Evolutionary conservation across 2,329 filamentous ascomycete genomes (phyloP), one percentile per base, ranked within the genome.

Genomic region (Sphaerulina vaccinii): DNA sequence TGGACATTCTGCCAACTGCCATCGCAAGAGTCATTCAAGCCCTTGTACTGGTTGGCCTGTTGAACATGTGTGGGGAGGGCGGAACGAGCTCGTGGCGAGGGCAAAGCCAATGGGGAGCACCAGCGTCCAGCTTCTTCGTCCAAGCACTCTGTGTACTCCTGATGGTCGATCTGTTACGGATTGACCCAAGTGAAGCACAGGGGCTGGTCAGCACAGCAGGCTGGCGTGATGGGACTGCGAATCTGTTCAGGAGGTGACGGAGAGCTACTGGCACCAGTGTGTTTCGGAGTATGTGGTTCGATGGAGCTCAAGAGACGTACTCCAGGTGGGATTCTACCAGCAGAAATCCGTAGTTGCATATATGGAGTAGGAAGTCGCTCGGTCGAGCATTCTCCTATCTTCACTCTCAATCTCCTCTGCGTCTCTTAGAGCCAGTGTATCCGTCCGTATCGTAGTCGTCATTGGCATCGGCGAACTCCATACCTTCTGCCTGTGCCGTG

Each of bases 401-500:
- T 32, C 27, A 32, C 27, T 32, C 9, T 60, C 58, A 60, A 33
- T 60, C 56, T 5, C 49, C 53, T 37, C 62, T 46, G 33, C 62
- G 44, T 36, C 62, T 43, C 45, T 64, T 65, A 32, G 55, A 54
- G 19, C 60, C 58, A 33, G 51, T 36, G 22, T 61, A 47, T 1
- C 60, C 62, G 18, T 61, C 63, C 15, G 27, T 57, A 40, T 57
- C 59, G 19, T 45, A 49, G 15, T 59, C 61, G 35, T 52, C 57
- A 24, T 54, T 52, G 5, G 54, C 61, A 27, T 64, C 62, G 18
- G 55, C 58, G 35, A 65, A 62, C 8, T 64, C 64, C 84, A 61
- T 49, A 11, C 60, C 85, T 79, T 42, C 82, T 82, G 65, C 65
- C 38, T 62, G 60, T 15, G 64, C 66, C 2, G 64, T 67, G 67